Evolutionary conservation across 495 filamentous ascomycete genomes (phyloP), one percentile per base, ranked within the genome.

Genomic region (Bombardia bombarda): DNA sequence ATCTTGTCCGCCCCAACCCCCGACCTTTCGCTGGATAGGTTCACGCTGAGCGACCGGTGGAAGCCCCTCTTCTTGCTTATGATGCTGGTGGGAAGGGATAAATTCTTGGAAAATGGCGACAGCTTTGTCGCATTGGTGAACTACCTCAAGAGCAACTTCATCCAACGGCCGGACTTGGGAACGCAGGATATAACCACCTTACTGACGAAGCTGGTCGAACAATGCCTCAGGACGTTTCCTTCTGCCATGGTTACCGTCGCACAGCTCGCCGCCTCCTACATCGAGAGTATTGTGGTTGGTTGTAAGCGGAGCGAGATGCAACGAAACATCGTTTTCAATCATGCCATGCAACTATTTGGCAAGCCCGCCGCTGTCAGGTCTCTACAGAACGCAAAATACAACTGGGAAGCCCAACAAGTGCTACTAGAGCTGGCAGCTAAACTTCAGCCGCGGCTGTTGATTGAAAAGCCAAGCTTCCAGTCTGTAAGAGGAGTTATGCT

Each of bases 331-430:
- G 30, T 70, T 12, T 62, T 65, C 41, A 72, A 72, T 47, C 30
- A 47, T 9, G 55, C 58, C 12, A 34, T 72, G 6, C 46, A 42
- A 7, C 42, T 53, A 9, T 60, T 71, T n/a, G 52, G 42, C n/a
- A 41, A 28, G 26, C 56, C 53, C 3, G 49, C 66, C 13, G 32
- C 44, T 20, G 35, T 31, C 6, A 44, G 50, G 17, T 62, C 67
- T 3, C 13, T 67, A 4, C 24, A 26, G 6, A 52, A 60, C 42
- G 59, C 58, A 53, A 48, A 50, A 26, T 62, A 61, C 57, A 66
- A 67, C 38, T 73, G 70, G 70, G 56, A 63, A 18, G 68, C 68
- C 1, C 70, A 73, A 25, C 64, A 53, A 25, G 37, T 58, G 14
- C 55, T 73, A 8, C 40, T 73, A 21, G 47, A 44, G 4, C 50